Evolutionary conservation across 1,284 basidiomycete species (phyloP).

Genomic region (Trichosporon coremiiforme): DNA sequence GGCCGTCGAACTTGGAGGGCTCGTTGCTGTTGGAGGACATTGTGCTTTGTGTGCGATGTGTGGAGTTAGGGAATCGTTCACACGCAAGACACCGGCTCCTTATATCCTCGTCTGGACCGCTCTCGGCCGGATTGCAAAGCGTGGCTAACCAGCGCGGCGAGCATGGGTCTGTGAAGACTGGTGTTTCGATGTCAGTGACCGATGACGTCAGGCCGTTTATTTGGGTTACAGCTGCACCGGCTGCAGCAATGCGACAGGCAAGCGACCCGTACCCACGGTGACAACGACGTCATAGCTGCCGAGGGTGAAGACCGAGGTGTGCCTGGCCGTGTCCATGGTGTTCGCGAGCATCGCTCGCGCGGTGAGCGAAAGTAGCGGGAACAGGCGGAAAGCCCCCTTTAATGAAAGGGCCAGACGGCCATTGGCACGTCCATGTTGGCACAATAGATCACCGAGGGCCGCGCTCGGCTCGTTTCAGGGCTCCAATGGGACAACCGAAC

Average conservation of each 20-base stretch:
- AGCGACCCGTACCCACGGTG: neutral
- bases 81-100: slow-evolving; percentile 4
- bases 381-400: neutral
- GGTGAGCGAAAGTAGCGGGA: neutral
- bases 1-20: slow-evolving; percentile 66
- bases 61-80: neutral
- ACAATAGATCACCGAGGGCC: neutral
- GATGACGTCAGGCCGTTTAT: slow-evolving; percentile 2
- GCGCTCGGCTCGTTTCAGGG: neutral
- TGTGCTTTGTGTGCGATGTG: neutral
- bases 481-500: neutral
- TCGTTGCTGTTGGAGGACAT: slow-evolving; percentile 33
- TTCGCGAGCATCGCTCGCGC: too few species aligned
- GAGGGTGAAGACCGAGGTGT: neutral
- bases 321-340: neutral
- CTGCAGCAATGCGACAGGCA: neutral
- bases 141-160: neutral
- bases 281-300: neutral
- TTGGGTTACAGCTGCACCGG: neutral
- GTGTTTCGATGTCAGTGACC: neutral
- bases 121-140: neutral
- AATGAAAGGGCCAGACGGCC: neutral
- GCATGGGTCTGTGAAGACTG: neutral
- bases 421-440: neutral
- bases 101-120: slow-evolving; percentile 5